These are phyloP conservation scores for Carpinus viminea DNA, from an alignment of 306 rosid genomes.

Conservation along the genomic window DNA sequence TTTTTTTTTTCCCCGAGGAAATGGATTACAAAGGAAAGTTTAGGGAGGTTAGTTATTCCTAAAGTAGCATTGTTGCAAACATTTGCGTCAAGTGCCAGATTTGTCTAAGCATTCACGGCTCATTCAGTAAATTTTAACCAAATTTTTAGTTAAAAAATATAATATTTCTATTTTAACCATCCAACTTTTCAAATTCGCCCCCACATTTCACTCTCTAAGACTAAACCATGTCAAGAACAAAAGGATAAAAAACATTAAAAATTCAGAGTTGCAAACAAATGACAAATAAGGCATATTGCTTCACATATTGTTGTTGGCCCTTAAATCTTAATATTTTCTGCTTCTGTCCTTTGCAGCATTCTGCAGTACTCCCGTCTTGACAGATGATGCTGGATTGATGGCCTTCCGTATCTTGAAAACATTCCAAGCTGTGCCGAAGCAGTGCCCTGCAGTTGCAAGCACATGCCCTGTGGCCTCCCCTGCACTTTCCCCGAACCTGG, in stretches of 20 bases:
- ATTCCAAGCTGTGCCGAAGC: slow-evolving; percentile 81
- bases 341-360: slow-evolving; percentile 43
- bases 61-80: no score
- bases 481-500: slow-evolving; percentile 82
- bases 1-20: no score
- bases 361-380: slow-evolving; percentile 53
- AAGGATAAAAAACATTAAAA: background rate
- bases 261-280: background rate
- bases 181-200: no score
- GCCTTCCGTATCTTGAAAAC: slow-evolving; percentile 77
- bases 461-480: slow-evolving; percentile 82
- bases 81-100: no score
- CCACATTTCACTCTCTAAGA: no score
- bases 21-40: no score
- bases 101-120: no score
- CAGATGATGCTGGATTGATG: slow-evolving; percentile 76
- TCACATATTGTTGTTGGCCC: background rate
- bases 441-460: slow-evolving; percentile 81
- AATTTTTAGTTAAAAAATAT: no score
- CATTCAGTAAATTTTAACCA: no score
- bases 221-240: background rate
- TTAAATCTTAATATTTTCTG: slow-evolving; percentile 22
- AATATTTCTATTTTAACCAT: no score
- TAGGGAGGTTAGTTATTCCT: no score
- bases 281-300: background rate